Percentiles rank a stretch among this genome's conserved stretches.
phyloP scores from a whole-genome alignment of 1,139 yeast species.

The Taphrina populina region DNA sequence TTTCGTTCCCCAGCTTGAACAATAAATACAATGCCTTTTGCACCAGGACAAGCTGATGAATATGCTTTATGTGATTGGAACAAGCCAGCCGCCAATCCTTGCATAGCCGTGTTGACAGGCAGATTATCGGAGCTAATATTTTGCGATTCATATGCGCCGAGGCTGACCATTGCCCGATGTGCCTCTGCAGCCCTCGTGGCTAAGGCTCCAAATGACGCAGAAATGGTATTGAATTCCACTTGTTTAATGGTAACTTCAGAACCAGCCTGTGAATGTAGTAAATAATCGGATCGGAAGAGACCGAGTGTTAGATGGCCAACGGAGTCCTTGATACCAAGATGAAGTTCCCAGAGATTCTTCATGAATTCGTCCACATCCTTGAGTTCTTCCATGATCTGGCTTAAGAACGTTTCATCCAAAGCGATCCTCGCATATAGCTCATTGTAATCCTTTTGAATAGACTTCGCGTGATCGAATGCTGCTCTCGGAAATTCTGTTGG shows the following conservation, averaged over 20 bases:
- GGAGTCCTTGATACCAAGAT: slow-evolving; percentile 51
- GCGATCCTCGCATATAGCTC: slow-evolving; percentile 67
- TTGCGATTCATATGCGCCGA: slow-evolving; percentile 43
- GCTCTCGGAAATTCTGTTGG: slow-evolving; percentile 82
- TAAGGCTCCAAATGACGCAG: slow-evolving; percentile 92
- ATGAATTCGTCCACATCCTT: slow-evolving; percentile 58
- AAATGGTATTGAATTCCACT: slow-evolving; percentile 91
- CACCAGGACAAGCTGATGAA: slow-evolving; percentile 42
- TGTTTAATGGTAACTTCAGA: slow-evolving; percentile 64
- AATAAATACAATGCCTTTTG: slow-evolving; percentile 67
- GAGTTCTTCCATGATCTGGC: slow-evolving; percentile 53
- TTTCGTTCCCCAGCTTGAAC: slow-evolving; percentile 86
- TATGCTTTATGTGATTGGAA: slow-evolving; percentile 65
- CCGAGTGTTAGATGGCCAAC: slow-evolving; percentile 77
- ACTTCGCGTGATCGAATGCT: slow-evolving; percentile 65
- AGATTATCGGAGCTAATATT: slow-evolving; percentile 50
- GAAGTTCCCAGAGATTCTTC: slow-evolving; percentile 67
- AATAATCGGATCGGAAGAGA: slow-evolving; percentile 84
- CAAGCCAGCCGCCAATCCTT: slow-evolving; percentile 66
- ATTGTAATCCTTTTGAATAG: slow-evolving; percentile 70
- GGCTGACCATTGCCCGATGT: slow-evolving; percentile 50
- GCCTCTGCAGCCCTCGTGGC: slow-evolving; percentile 75
- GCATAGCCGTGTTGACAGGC: slow-evolving; percentile 66
- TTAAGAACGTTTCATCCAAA: slow-evolving; percentile 62
- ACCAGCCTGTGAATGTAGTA: slow-evolving; percentile 55